Base-by-base conservation (phyloP, 352 stramenopile species). In the Phytophthora multivora region DNA sequence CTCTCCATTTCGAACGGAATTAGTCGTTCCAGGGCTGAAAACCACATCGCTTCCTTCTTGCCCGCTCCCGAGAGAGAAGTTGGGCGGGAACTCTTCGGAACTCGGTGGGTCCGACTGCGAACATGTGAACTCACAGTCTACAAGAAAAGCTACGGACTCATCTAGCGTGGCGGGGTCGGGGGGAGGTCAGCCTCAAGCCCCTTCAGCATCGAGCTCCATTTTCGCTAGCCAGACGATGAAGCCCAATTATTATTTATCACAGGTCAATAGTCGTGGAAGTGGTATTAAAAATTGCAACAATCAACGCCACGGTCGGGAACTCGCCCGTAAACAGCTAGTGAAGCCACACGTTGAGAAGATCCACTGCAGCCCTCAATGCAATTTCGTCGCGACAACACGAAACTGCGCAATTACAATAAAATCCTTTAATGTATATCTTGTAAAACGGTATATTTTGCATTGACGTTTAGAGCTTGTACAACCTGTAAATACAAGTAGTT, bases 341-440 rank as follows among this genome's bases (percentile, higher is more conserved):
- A 15, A 47, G 55, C 36, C 46, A 63, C 56, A 46, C 25, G n/a
- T 58, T 64, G 56, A 64, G 47, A 64, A 46, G 56, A 58, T 59
- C 56, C 55, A 63, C 36, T 41, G 10, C 13, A 35, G 16, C 16
- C 25, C 15, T 23, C 54, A 10, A 41, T n/a, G 10, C 21, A 42
- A 42, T 23, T 3, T 51, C 26, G 46, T 42, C 16, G 10, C 5
- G 10, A 30, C 18, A 4, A 47, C 2, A 47, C 7, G 0, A 16
- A 2, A 1, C 19, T 28, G 3, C 8, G 7, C 30, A n/a, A n/a
- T n/a, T n/a, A n/a, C n/a, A n/a, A n/a, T n/a, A n/a, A n/a, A n/a
- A n/a, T n/a, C n/a, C n/a, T n/a, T n/a, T n/a, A 25, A 43, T 12
- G 4, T 13, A n/a, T 23, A 23, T 4, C 21, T 23, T 23, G 21